These are phyloP conservation scores for Chenopodium quinoa DNA, from an alignment of 148 eudicot genomes.

Conservation along the genomic window DNA sequence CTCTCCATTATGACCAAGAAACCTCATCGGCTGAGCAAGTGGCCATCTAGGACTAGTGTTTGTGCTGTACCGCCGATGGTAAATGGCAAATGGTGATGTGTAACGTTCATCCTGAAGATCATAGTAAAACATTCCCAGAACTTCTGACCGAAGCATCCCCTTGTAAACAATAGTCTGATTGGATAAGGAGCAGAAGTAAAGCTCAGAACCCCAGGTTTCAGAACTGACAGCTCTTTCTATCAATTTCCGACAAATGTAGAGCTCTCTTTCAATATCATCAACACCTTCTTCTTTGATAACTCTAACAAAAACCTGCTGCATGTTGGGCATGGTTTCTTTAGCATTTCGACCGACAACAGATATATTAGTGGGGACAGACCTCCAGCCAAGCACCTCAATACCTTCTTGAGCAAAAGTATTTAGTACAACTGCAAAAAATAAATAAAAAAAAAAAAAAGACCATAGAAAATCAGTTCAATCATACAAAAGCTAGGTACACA, in stretches of 20 bases:
- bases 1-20: slow-evolving; percentile 99
- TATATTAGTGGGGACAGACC: slow-evolving; percentile 77
- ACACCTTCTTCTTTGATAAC: slow-evolving; percentile 68
- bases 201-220: slow-evolving; percentile 82
- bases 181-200: slow-evolving; percentile 94
- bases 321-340: slow-evolving; percentile 93
- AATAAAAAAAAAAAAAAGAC: background rate
- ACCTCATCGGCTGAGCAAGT: slow-evolving; percentile 99
- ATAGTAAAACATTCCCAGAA: slow-evolving; percentile 78
- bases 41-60: slow-evolving; percentile 99
- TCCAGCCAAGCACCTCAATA: slow-evolving; percentile 96
- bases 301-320: slow-evolving; percentile 84
- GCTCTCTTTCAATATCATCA: slow-evolving; percentile 93
- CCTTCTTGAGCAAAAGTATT: slow-evolving; percentile 82
- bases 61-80: slow-evolving; percentile 97
- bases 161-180: slow-evolving; percentile 95
- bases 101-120: slow-evolving; percentile 80
- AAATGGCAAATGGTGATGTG: slow-evolving; percentile 86
- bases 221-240: slow-evolving; percentile 71
- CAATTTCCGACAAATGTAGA: slow-evolving; percentile 87
- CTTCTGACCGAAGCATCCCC: slow-evolving; percentile 98
- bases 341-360: slow-evolving; percentile 84
- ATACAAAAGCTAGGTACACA: background rate
- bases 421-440: slow-evolving; percentile 49
- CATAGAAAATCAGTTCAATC: background rate